A percentile compares a stretch with the other conserved stretches of the same genome.
Evolutionary conservation across 179 eudicot genomes (phyloP).

Genomic region (Silene noctiflora): DNA sequence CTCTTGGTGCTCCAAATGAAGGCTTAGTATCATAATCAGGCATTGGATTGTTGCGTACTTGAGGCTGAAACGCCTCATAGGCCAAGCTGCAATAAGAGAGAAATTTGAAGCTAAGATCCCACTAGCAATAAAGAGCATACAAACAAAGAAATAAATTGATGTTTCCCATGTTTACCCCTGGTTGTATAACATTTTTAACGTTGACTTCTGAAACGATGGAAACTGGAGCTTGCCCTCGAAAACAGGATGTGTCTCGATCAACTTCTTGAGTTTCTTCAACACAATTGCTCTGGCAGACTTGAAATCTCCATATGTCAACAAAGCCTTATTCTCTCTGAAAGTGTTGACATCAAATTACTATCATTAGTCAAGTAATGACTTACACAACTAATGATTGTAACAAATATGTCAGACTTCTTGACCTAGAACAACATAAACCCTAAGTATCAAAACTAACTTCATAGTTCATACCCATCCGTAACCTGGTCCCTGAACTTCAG

Average conservation of each 20-base stretch:
- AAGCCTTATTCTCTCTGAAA: conserved; percentile 49
- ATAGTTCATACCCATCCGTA: too few species aligned
- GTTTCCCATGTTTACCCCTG: conserved; percentile 29
- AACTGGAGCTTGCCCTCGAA: conserved; percentile 49
- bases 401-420: too few species aligned
- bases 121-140: too few species aligned
- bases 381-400: too few species aligned
- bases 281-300: conserved; percentile 50
- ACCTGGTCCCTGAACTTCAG: too few species aligned
- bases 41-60: conserved; percentile 79
- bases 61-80: conserved; percentile 58
- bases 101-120: too few species aligned
- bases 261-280: conserved; percentile 43
- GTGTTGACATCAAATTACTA: not conserved
- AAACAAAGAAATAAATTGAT: too few species aligned
- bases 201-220: conserved; percentile 40
- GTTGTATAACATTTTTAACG: conserved; percentile 40
- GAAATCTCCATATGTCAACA: conserved; percentile 45
- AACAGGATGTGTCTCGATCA: conserved; percentile 48
- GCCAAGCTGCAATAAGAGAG: conserved; percentile 50
- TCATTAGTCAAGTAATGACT: not conserved
- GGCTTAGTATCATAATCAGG: conserved; percentile 70
- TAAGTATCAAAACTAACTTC: too few species aligned
- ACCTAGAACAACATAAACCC: too few species aligned
- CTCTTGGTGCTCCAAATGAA: conserved; percentile 41